Conservation (phyloP, 345 rosid species). For the Litchi chinensis region DNA sequence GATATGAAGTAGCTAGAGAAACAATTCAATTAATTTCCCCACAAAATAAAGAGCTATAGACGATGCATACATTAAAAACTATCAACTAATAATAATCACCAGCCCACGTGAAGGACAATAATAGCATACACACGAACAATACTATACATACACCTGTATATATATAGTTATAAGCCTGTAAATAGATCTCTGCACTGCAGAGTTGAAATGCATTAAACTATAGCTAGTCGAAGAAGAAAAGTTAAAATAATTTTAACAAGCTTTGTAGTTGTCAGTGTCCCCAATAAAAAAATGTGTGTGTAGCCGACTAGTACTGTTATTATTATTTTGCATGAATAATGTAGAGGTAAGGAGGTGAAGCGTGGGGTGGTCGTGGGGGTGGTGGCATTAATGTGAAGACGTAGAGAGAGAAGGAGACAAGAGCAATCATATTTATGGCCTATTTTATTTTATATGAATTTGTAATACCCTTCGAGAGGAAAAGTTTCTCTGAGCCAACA, state of each 20-base stretch:
- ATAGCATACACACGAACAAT: conserved; percentile 14
- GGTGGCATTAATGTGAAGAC: background rate
- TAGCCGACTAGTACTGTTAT: conserved; percentile 12
- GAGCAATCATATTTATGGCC: conserved; percentile 33
- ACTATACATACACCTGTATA: too few relatives aligned
- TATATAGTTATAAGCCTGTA: background rate
- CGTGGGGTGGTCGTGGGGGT: conserved; percentile 7
- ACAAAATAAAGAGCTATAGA: background rate
- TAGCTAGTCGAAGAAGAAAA: background rate
- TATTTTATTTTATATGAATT: background rate
- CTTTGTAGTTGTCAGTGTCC: background rate
- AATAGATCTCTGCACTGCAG: background rate
- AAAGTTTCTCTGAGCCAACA: background rate
- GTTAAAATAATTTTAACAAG: background rate
- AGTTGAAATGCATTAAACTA: too few relatives aligned
- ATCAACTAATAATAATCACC: conserved; percentile 7
- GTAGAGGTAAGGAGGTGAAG: background rate
- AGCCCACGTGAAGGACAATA: conserved; percentile 48
- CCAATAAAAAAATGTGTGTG: conserved; percentile 6
- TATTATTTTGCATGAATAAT: background rate
- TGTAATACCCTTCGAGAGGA: background rate
- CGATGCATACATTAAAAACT: background rate
- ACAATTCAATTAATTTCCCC: too few relatives aligned
- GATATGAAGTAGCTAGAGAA: background rate
- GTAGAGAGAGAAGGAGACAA: conserved; percentile 27